These are phyloP conservation scores for Penicillium psychrosexuale DNA, from an alignment of 2,329 filamentous ascomycete genomes.

Conservation along the genomic window DNA sequence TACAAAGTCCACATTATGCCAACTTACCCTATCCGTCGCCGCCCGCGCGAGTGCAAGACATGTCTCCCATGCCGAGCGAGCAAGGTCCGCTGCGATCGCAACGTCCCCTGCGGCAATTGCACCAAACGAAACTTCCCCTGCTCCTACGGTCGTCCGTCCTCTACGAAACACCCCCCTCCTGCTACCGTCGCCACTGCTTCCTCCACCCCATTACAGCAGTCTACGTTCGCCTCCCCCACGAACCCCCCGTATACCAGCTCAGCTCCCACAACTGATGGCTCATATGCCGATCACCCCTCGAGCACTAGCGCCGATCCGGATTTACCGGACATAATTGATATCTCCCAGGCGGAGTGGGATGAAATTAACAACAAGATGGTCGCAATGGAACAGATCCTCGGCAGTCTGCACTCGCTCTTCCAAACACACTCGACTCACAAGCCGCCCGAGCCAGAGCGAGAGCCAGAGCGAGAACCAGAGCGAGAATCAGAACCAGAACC, in stretches of 20 bases:
- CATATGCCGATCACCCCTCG: slow-evolving; percentile 20
- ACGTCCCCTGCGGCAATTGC: slow-evolving; percentile 42
- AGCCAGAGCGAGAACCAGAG: neutral
- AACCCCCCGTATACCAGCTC: slow-evolving; percentile 11
- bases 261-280: slow-evolving; percentile 16
- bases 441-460: slow-evolving; percentile 15
- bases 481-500: slow-evolving; percentile 9
- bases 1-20: slow-evolving; percentile 22
- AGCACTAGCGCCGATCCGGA: slow-evolving; percentile 20
- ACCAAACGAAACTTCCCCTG: slow-evolving; percentile 42
- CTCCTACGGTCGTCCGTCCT: slow-evolving; percentile 33
- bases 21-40: slow-evolving; percentile 36
- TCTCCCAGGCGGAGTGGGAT: slow-evolving; percentile 36
- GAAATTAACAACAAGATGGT: slow-evolving; percentile 36
- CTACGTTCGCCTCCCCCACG: slow-evolving; percentile 16
- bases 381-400: slow-evolving; percentile 35
- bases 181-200: slow-evolving; percentile 11
- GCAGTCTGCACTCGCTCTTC: slow-evolving; percentile 33
- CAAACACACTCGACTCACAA: slow-evolving; percentile 25
- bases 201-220: slow-evolving; percentile 16
- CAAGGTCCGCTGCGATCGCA: slow-evolving; percentile 50
- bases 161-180: slow-evolving; percentile 15
- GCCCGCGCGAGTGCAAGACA: slow-evolving; percentile 45
- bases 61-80: slow-evolving; percentile 50
- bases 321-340: slow-evolving; percentile 28